Evolutionary conservation across 805 yeast genomes (phyloP), one percentile per base, ranked within the genome.

Genomic region (Candida easanensis): DNA sequence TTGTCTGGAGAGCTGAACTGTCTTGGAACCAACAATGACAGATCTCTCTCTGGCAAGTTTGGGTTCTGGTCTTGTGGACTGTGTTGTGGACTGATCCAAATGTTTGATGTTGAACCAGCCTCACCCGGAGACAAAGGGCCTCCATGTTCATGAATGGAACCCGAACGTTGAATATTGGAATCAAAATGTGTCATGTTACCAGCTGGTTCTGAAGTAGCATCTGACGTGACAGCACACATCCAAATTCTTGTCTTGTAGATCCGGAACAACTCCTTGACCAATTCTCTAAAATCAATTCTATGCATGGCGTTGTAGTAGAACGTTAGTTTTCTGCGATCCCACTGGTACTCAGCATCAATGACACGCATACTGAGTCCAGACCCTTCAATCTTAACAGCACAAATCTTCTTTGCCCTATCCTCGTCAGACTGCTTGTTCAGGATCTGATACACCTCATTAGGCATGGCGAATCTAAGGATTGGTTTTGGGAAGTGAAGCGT

Each of bases 241-340:
- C 95, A 86, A 49, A 84, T 84, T 58, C 91, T 70, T 1, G 91
- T 84, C 64, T 84, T 84, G 68, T 82, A 84, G 43, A 82, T 77
- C 57, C 83, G 78, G 68, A 84, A 84, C 32, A 84, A 64, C 54
- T 84, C 90, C 48, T 84, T 77, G 42, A 84, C 84, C 58, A 84
- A 69, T 41, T 80, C 87, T 50, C 91, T 70, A 57, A 84, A 84
- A 58, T 86, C 93, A 46, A 84, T 77, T 54, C 93, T 68, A 55
- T 81, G 82, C 38, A 77, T 71, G 56, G 84, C 77, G 39, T 70
- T 73, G 56, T 82, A 83, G 62, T 84, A 85, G 52, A 85, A 81
- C 8, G 84, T 85, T 52, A 85, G 69, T 54, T 86, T 86, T 54
- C 84, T 80, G 45, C 86, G 75, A 61, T 86, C 95, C 64, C 82